Percentiles rank a stretch among this genome's conserved stretches.
phyloP scores from a whole-genome alignment of 1,284 basidiomycete genomes.

The Wallemia ichthyophaga region DNA sequence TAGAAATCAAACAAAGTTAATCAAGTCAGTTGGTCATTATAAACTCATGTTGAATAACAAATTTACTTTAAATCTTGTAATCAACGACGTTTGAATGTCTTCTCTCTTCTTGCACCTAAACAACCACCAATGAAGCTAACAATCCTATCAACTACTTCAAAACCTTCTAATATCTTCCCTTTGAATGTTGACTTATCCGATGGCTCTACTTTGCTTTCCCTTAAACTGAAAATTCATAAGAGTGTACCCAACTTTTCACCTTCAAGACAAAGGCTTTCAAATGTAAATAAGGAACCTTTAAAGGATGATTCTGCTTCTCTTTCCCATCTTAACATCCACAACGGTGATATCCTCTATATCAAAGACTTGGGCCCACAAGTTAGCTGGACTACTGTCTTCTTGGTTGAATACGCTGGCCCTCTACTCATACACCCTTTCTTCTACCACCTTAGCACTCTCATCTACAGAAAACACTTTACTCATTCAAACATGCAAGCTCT shows the following conservation, averaged over 20 bases:
- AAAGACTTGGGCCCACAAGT: slow-evolving; percentile 75
- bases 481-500: slow-evolving; percentile 58
- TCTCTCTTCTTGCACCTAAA: not conserved
- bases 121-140: not conserved
- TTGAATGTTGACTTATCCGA: not conserved
- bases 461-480: slow-evolving; percentile 35
- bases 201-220: not conserved
- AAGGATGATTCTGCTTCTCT: slow-evolving; percentile 34
- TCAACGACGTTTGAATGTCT: no score
- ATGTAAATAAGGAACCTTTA: slow-evolving; percentile 28
- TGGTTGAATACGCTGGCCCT: slow-evolving; percentile 84
- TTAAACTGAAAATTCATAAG: no score
- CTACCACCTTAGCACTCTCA: slow-evolving; percentile 34
- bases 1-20: no score
- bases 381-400: slow-evolving; percentile 52
- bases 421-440: slow-evolving; percentile 69
- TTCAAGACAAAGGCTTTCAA: slow-evolving; percentile 40
- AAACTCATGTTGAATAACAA: no score
- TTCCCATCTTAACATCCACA: slow-evolving; percentile 24
- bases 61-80: no score
- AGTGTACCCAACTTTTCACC: no score
- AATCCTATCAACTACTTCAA: not conserved
- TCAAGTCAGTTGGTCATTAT: no score
- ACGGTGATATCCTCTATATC: slow-evolving; percentile 31
- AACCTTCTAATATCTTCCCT: not conserved